These are phyloP conservation scores for Candida quercuum DNA, from an alignment of 805 yeast genomes.

Conservation along the genomic window DNA sequence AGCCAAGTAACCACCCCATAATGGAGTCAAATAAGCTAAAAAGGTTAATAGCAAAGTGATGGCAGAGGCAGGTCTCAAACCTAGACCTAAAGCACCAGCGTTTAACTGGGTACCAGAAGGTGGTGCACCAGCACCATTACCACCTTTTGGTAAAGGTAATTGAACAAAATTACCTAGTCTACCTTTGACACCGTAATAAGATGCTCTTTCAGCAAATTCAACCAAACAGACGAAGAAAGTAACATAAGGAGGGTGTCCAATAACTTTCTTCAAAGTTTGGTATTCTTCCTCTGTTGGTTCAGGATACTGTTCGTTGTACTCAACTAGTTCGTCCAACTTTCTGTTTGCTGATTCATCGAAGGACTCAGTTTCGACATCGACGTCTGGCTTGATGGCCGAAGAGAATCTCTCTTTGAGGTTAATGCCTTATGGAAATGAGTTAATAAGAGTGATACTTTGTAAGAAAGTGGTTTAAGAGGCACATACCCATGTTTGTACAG, in stretches of 20 bases:
- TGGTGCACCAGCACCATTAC: slow-evolving; percentile 29
- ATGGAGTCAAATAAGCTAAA: slow-evolving; percentile 79
- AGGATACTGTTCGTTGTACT: slow-evolving; percentile 14
- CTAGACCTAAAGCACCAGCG: slow-evolving; percentile 54
- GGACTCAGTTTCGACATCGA: neutral
- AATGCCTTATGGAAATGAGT: neutral
- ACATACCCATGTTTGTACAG: too few species aligned
- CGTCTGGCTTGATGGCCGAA: neutral
- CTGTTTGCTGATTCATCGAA: neutral
- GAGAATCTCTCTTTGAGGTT: neutral
- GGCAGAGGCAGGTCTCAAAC: slow-evolving; percentile 62
- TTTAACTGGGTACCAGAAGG: slow-evolving; percentile 18
- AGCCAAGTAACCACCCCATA: slow-evolving; percentile 69
- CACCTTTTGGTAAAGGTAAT: slow-evolving; percentile 35
- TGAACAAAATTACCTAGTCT: slow-evolving; percentile 80
- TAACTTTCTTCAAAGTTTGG: slow-evolving; percentile 27
- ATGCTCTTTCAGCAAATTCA: slow-evolving; percentile 76
- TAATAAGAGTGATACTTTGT: neutral
- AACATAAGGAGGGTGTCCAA: slow-evolving; percentile 44
- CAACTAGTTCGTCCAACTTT: slow-evolving; percentile 6
- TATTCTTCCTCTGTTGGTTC: slow-evolving; percentile 44
- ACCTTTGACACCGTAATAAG: slow-evolving; percentile 73
- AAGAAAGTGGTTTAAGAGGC: neutral
- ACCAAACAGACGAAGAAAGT: slow-evolving; percentile 55
- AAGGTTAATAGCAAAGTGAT: slow-evolving; percentile 72